Base-by-base conservation (phyloP, 768 basidiomycete species). In the Collybia nuda region DNA sequence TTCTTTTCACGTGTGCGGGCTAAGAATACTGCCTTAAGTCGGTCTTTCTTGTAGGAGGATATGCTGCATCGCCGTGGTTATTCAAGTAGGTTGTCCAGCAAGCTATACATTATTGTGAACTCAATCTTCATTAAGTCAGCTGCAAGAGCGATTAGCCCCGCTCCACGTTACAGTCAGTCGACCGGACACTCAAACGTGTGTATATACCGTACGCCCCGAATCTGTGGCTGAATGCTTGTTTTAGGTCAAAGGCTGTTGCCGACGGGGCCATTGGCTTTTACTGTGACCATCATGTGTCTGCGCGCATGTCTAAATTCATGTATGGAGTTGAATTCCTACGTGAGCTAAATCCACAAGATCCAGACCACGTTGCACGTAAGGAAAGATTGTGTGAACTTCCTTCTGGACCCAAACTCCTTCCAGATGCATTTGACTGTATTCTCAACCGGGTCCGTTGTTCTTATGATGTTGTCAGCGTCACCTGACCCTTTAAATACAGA, bases 251-350 rank as follows among this genome's bases (percentile, higher is more conserved):
- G 66, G 89, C 90, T 3, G 88, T 90, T 6, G 88, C 90, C 24
- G 88, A 92, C 55, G 89, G 90, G 21, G 88, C 88, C 1, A 81
- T 91, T 54, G 88, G 88, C 23, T 92, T 90, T 66, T 90, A 89
- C 66, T 87, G 85, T 56, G 89, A 90, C 59, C 90, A 90, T 54
- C 85, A 90, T 57, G 90, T 92, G 48, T 86, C 86, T 4, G 86
- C 89, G 19, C 80, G 89, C 39, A 82, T 90, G 72, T 86, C 87
- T 24, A 88, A 78, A 62, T 90, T 80, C 60, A 84, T 89, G 81
- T 92, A 90, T 60, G 89, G 89, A 14, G 89, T 90, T 40, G 88
- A 90, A 64, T 90, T 82, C 61, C 69, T 90, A 17, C 78, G 88
- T 15, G 82, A 86, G 51, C 81, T 80, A 58, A 80, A 91, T 62